Conservation (phyloP, 2,329 filamentous ascomycete genomes). For the Xylogone sp. region DNA sequence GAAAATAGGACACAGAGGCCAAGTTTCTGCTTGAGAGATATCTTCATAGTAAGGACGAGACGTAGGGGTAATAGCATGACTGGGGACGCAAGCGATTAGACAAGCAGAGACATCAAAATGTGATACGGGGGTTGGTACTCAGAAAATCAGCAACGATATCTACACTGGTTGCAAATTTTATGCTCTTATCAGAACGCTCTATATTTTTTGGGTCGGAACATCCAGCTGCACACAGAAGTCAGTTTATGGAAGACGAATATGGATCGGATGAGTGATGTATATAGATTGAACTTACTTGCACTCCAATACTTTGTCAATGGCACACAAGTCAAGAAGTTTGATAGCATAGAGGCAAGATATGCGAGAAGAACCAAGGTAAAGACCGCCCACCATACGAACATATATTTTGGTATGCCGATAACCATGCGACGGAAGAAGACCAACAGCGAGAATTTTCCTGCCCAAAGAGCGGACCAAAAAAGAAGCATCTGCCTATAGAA, state of each 20-base stretch:
- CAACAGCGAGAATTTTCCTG: constrained; percentile 5
- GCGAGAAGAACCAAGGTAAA: constrained; percentile 4
- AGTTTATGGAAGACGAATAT: neutral
- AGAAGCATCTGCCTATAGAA: constrained; percentile 5
- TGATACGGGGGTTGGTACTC: neutral
- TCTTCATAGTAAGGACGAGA: constrained; percentile 1
- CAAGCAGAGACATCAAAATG: neutral
- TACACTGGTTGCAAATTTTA: constrained; percentile 4
- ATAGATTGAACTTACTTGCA: constrained; percentile 2
- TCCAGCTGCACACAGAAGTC: constrained; percentile 1
- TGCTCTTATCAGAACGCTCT: constrained; percentile 4
- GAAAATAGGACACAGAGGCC: constrained; percentile 2
- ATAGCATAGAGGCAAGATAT: constrained; percentile 4
- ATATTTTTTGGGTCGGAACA: constrained; percentile 3
- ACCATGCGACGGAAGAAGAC: constrained; percentile 6
- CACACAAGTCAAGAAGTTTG: constrained; percentile 5
- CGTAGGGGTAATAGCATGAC: constrained; percentile 3
- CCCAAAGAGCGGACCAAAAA: constrained; percentile 6
- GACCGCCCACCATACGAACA: constrained; percentile 4
- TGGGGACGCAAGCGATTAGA: neutral
- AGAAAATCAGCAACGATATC: constrained; percentile 5
- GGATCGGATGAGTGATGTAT: neutral
- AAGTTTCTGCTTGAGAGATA: constrained; percentile 4
- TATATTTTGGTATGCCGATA: constrained; percentile 2
- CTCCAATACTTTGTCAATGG: constrained; percentile 6